A percentile compares a stretch with the other conserved stretches of the same genome.
Evolutionary conservation across 768 basidiomycete species (phyloP).

Genomic region (Xerocomellus chrysenteron): DNA sequence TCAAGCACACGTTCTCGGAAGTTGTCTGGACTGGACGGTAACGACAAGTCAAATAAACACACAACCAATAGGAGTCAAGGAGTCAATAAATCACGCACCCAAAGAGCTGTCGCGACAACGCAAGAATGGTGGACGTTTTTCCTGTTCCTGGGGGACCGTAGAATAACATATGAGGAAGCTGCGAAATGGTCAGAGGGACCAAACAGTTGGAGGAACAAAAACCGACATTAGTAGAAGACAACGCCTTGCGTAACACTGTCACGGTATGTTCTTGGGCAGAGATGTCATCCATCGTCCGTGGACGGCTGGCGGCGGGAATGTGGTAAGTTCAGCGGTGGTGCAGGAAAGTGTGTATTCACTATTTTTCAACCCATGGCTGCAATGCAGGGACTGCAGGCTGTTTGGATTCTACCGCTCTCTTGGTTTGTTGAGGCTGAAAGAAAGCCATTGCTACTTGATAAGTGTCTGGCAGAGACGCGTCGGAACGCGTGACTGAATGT

Average conservation of each 20-base stretch:
- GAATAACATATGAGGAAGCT: conserved; percentile 99
- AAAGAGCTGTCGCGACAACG: conserved; percentile 89
- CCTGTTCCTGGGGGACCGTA: conserved; percentile 99
- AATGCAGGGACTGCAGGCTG: conserved; percentile 53
- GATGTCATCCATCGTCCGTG: conserved; percentile 96
- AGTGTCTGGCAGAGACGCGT: conserved; percentile 31
- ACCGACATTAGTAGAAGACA: conserved; percentile 88
- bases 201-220: neutral
- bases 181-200: conserved; percentile 15
- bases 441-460: conserved; percentile 51
- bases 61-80: neutral
- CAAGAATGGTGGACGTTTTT: conserved; percentile 97
- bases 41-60: neutral
- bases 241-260: conserved; percentile 84
- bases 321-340: neutral
- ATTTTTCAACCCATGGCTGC: conserved; percentile 99
- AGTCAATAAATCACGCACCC: conserved; percentile 54
- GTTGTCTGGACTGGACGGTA: conserved; percentile 77
- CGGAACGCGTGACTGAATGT: conserved; percentile 49
- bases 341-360: conserved; percentile 51
- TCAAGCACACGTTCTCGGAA: conserved; percentile 92
- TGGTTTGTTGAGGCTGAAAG: conserved; percentile 52
- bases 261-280: conserved; percentile 97
- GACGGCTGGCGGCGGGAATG: conserved; percentile 58
- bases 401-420: conserved; percentile 39